phyloP scores from a whole-genome alignment of 2,329 filamentous ascomycete species.

The Dactylellina haptotyla region DNA sequence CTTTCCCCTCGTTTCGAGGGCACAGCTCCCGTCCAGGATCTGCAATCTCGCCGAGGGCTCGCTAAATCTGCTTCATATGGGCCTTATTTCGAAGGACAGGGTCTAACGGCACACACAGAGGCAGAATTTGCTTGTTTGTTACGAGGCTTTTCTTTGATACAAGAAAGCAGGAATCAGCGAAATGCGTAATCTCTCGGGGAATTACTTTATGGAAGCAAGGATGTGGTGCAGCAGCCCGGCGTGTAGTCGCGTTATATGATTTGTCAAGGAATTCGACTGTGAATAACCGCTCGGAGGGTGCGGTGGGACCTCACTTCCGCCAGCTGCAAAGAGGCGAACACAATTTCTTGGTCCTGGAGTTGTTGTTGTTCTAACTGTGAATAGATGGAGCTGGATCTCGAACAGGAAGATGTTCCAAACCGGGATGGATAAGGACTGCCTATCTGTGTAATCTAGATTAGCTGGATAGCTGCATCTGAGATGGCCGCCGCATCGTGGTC shows the following conservation, averaged over 20 bases:
- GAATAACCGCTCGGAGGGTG: slow-evolving; percentile 48
- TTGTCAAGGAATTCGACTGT: slow-evolving; percentile 48
- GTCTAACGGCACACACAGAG: slow-evolving; percentile 27
- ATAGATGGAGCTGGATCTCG: slow-evolving; percentile 32
- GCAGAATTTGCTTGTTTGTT: slow-evolving; percentile 35
- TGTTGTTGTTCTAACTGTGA: slow-evolving; percentile 20
- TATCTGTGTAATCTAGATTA: slow-evolving; percentile 36
- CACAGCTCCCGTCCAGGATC: slow-evolving; percentile 34
- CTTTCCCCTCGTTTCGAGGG: slow-evolving; percentile 22
- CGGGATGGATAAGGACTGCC: slow-evolving; percentile 20
- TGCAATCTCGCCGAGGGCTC: slow-evolving; percentile 53
- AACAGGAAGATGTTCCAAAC: slow-evolving; percentile 38
- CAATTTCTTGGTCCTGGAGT: slow-evolving; percentile 13
- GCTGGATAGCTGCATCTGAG: slow-evolving; percentile 38
- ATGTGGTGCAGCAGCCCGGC: slow-evolving; percentile 51
- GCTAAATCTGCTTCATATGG: slow-evolving; percentile 53
- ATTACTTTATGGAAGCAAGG: slow-evolving; percentile 51
- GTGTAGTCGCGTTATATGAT: slow-evolving; percentile 54
- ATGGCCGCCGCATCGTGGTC: slow-evolving; percentile 25
- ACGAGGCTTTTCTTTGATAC: slow-evolving; percentile 22
- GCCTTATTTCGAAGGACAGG: slow-evolving; percentile 45
- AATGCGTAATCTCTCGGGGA: slow-evolving; percentile 53
- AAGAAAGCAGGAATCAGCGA: slow-evolving; percentile 33
- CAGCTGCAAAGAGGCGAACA: slow-evolving; percentile 49
- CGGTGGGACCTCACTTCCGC: slow-evolving; percentile 53